These are phyloP conservation scores for Ganoderma lingzhi DNA, from an alignment of 1,284 basidiomycete species.

Conservation along the genomic window DNA sequence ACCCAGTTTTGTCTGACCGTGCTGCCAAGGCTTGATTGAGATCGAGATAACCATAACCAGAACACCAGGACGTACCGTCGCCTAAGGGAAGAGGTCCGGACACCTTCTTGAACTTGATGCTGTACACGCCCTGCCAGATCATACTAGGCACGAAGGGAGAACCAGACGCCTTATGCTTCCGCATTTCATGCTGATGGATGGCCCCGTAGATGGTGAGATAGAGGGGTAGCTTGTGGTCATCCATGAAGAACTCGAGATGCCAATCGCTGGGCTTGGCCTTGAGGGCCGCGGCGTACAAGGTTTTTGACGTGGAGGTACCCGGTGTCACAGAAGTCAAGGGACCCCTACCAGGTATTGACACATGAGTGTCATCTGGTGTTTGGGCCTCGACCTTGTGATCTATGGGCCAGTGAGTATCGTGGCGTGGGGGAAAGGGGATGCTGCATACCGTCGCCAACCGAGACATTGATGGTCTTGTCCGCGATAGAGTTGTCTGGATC, in stretches of 20 bases:
- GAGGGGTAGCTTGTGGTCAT: slow-evolving; percentile 82
- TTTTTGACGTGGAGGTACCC: slow-evolving; percentile 54
- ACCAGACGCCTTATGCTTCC: slow-evolving; percentile 64
- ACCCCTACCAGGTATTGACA: slow-evolving; percentile 80
- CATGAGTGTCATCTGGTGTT: slow-evolving; percentile 94
- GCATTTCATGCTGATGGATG: slow-evolving; percentile 87
- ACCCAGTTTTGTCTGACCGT: slow-evolving; percentile 43
- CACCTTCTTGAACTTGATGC: slow-evolving; percentile 94
- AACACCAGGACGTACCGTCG: slow-evolving; percentile 57
- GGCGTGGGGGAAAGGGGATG: neutral
- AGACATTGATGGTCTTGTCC: slow-evolving; percentile 89
- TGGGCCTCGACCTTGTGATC: slow-evolving; percentile 94
- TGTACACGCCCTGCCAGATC: slow-evolving; percentile 91
- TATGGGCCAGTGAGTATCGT: slow-evolving; percentile 37
- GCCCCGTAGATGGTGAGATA: slow-evolving; percentile 97
- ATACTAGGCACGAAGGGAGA: slow-evolving; percentile 67
- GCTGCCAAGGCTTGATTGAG: slow-evolving; percentile 34
- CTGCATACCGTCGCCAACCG: slow-evolving; percentile 77
- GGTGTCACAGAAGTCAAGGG: slow-evolving; percentile 46
- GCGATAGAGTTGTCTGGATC: slow-evolving; percentile 72
- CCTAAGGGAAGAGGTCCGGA: slow-evolving; percentile 76
- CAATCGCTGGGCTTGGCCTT: slow-evolving; percentile 94
- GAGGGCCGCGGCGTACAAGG: slow-evolving; percentile 93
- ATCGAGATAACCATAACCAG: neutral
- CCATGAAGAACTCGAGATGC: slow-evolving; percentile 97